Conservation (phyloP, 306 rosid genomes). For the Lotus japonicus region DNA sequence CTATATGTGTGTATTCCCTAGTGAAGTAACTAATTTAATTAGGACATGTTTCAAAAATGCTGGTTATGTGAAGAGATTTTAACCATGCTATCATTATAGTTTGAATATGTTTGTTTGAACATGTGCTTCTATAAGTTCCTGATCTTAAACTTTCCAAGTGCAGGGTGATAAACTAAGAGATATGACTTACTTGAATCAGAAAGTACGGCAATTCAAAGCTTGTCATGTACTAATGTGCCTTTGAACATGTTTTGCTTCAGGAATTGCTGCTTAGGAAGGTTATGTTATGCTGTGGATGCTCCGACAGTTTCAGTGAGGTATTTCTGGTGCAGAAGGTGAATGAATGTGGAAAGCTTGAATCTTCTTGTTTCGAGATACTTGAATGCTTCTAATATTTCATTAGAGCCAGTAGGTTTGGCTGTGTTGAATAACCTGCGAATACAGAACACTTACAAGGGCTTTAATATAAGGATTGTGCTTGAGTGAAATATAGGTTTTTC, state of each 20-base stretch:
- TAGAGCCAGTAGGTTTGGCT: conserved; percentile 51
- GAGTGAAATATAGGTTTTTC: conserved; percentile 42
- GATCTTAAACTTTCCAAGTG: not conserved
- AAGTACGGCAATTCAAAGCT: not conserved
- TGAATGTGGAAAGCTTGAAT: conserved; percentile 21
- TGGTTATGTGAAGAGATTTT: conserved; percentile 20
- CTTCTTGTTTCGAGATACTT: conserved; percentile 32
- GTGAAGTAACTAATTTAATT: not conserved
- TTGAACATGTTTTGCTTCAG: conserved; percentile 39
- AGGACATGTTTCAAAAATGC: not conserved
- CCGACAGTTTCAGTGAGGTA: conserved; percentile 29
- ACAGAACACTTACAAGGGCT: conserved; percentile 40
- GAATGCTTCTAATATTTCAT: conserved; percentile 31
- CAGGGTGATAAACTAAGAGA: not conserved
- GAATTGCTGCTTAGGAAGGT: conserved; percentile 74
- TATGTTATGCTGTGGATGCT: conserved; percentile 19
- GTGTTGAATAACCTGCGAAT: conserved; percentile 36
- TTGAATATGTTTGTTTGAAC: not conserved
- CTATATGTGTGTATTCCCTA: too few relatives aligned
- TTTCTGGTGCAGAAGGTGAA: conserved; percentile 38
- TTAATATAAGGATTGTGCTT: conserved; percentile 44
- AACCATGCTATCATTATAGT: not conserved
- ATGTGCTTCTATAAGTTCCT: not conserved
- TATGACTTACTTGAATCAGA: not conserved
- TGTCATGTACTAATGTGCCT: conserved; percentile 11